These are phyloP conservation scores for Lasiosphaeris hirsuta DNA, from an alignment of 495 filamentous ascomycete genomes.

Conservation along the genomic window DNA sequence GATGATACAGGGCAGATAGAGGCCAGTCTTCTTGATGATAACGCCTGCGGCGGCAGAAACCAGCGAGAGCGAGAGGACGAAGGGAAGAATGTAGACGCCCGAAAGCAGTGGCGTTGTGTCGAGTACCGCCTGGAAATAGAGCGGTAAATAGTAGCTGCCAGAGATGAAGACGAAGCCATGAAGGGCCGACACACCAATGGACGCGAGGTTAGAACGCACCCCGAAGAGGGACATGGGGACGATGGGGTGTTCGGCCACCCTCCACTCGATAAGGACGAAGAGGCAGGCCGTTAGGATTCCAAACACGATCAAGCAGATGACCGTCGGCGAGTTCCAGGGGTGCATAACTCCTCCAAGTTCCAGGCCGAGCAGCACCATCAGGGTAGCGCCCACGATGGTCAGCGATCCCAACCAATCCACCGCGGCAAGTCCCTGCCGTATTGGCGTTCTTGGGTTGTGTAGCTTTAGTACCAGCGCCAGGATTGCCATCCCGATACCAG, in stretches of 20 bases:
- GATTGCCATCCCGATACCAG: conserved; percentile 63
- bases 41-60: conserved; percentile 62
- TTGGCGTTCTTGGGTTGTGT: conserved; percentile 69
- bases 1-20: conserved; percentile 53
- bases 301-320: conserved; percentile 77
- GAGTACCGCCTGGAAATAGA: conserved; percentile 77
- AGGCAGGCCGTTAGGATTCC: conserved; percentile 59
- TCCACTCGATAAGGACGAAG: conserved; percentile 68
- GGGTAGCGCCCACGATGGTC: conserved; percentile 67
- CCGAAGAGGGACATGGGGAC: conserved; percentile 71
- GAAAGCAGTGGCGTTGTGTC: conserved; percentile 68
- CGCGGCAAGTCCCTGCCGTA: conserved; percentile 65
- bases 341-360: conserved; percentile 73
- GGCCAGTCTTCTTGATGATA: conserved; percentile 70
- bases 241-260: conserved; percentile 70
- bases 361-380: conserved; percentile 80
- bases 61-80: conserved; percentile 66
- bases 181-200: conserved; percentile 55
- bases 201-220: conserved; percentile 54
- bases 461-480: conserved; percentile 70
- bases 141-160: conserved; percentile 69
- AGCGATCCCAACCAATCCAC: conserved; percentile 75
- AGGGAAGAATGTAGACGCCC: conserved; percentile 77
- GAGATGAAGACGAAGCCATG: conserved; percentile 75
- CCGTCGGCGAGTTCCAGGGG: conserved; percentile 71